phyloP scores from a whole-genome alignment of 1,284 basidiomycete genomes.

The Leccinum griseonigrum region DNA sequence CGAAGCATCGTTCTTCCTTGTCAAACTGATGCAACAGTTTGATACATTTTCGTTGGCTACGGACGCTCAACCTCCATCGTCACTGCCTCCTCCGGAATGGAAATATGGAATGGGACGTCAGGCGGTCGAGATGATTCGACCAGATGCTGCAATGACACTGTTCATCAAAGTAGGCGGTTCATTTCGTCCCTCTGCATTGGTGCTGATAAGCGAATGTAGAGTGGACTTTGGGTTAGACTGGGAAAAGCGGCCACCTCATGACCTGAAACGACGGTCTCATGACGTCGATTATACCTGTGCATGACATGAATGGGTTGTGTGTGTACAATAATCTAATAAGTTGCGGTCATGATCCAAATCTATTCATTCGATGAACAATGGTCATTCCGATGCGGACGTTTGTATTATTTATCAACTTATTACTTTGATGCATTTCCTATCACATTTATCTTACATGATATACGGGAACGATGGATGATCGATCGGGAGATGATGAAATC shows the following conservation, averaged over 20 bases:
- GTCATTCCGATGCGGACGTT: not conserved
- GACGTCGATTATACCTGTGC: not conserved
- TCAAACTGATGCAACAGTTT: slow-evolving; percentile 62
- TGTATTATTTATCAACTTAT: slow-evolving; percentile 18
- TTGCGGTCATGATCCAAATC: not conserved
- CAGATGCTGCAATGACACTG: slow-evolving; percentile 56
- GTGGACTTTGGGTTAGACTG: slow-evolving; percentile 54
- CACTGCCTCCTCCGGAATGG: slow-evolving; percentile 60
- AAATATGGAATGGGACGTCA: slow-evolving; percentile 50
- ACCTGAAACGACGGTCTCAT: not conserved
- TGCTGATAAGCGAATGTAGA: slow-evolving; percentile 32
- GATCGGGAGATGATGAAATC: not conserved
- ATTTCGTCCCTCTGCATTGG: slow-evolving; percentile 4
- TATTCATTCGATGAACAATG: not conserved
- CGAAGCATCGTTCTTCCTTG: slow-evolving; percentile 67
- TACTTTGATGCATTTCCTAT: not conserved
- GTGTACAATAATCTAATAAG: not conserved
- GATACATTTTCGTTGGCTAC: slow-evolving; percentile 55
- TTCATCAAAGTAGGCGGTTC: slow-evolving; percentile 52
- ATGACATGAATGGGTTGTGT: not conserved
- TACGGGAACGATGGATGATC: not conserved
- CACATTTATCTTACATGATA: not conserved
- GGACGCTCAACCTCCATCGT: slow-evolving; percentile 59
- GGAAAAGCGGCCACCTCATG: slow-evolving; percentile 24
- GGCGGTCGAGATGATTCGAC: slow-evolving; percentile 55